Evolutionary conservation across 2,329 filamentous ascomycete genomes (phyloP).

Genomic region (Colletotrichum navitas): DNA sequence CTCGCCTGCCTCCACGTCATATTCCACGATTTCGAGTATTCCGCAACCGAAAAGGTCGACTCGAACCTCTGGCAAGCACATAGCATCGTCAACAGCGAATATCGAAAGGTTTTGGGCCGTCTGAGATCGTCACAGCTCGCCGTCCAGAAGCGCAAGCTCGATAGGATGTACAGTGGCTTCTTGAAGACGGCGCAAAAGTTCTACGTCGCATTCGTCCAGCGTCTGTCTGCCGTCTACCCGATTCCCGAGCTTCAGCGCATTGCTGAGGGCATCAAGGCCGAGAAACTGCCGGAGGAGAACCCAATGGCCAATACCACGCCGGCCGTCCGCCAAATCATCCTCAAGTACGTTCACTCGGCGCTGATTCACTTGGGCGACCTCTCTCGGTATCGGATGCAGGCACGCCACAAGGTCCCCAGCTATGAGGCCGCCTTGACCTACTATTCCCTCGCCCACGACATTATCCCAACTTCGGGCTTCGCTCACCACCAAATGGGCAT

Average conservation of each 20-base stretch:
- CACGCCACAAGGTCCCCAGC: conserved; percentile 77
- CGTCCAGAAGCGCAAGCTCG: conserved; percentile 80
- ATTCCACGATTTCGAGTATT: conserved; percentile 78
- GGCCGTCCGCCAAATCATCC: conserved; percentile 69
- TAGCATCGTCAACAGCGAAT: conserved; percentile 80
- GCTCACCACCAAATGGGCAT: conserved; percentile 94
- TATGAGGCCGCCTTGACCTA: conserved; percentile 86
- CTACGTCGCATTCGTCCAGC: conserved; percentile 87
- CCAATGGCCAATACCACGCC: conserved; percentile 59
- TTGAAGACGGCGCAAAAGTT: conserved; percentile 90
- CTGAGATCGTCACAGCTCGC: conserved; percentile 64
- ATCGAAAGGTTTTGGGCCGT: conserved; percentile 76
- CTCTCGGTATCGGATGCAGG: conserved; percentile 84
- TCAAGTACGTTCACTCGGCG: conserved; percentile 83
- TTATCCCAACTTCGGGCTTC: conserved; percentile 83
- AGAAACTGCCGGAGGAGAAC: conserved; percentile 58
- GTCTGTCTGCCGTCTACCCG: conserved; percentile 73
- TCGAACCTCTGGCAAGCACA: conserved; percentile 83
- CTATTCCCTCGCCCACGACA: conserved; percentile 83
- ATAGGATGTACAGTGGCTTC: conserved; percentile 85
- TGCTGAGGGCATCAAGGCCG: conserved; percentile 58
- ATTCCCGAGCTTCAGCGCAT: conserved; percentile 63
- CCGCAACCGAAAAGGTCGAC: conserved; percentile 74
- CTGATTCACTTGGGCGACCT: conserved; percentile 91
- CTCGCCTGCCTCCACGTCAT: conserved; percentile 78